These are phyloP conservation scores for Termitomyces sp. DNA, from an alignment of 768 basidiomycete species.

Conservation along the genomic window DNA sequence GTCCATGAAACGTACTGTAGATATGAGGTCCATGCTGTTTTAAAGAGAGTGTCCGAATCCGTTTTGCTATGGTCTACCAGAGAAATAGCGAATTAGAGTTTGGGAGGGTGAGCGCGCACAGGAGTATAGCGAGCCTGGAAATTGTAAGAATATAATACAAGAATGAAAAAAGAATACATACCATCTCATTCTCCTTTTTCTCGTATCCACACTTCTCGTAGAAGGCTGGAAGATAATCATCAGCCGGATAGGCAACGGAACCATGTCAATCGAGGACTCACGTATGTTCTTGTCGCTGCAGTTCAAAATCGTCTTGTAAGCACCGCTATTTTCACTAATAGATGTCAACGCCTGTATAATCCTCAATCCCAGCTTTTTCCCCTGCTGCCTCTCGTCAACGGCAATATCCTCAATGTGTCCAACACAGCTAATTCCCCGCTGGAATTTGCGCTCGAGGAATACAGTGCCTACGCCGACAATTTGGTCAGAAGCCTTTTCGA, in stretches of 20 bases:
- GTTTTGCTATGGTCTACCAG: background rate
- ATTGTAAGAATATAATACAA: background rate
- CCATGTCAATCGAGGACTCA: conserved; percentile 38
- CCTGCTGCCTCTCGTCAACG: conserved; percentile 85
- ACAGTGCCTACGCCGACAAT: conserved; percentile 83
- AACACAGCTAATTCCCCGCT: conserved; percentile 76
- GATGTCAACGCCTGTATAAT: conserved; percentile 82
- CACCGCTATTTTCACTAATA: conserved; percentile 73
- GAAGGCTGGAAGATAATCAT: conserved; percentile 55
- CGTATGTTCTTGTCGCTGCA: conserved; percentile 89
- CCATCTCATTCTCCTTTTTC: conserved; percentile 95
- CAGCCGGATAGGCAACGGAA: background rate
- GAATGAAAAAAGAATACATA: conserved; percentile 22
- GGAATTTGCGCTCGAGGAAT: conserved; percentile 92
- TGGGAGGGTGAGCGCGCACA: conserved; percentile 31
- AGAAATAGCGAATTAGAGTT: conserved; percentile 21
- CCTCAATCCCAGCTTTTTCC: conserved; percentile 84
- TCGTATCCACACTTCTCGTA: conserved; percentile 96
- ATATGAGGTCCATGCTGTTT: background rate
- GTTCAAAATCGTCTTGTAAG: conserved; percentile 98
- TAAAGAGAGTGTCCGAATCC: background rate
- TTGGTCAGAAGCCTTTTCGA: conserved; percentile 65
- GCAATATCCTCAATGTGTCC: conserved; percentile 99
- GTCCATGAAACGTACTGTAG: background rate
- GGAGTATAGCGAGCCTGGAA: conserved; percentile 58